Conservation (phyloP, 768 basidiomycete species). For the Russula brevipes region DNA sequence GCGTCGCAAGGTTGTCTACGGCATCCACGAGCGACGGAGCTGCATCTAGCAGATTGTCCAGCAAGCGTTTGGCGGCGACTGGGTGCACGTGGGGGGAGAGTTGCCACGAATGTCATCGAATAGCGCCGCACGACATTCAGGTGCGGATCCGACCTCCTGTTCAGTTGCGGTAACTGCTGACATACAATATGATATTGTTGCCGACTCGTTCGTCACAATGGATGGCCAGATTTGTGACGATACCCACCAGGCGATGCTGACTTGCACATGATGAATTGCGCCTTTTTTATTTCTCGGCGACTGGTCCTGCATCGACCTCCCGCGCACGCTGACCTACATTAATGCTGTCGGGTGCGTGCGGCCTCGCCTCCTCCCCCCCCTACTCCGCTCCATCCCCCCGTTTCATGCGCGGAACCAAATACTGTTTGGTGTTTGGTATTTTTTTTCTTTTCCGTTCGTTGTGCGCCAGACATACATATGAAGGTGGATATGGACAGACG, state of each 20-base stretch:
- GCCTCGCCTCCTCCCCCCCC: neutral
- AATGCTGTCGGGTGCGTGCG: conserved; percentile 44
- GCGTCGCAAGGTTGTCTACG: conserved; percentile 18
- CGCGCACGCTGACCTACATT: conserved; percentile 59
- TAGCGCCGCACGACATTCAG: conserved; percentile 2
- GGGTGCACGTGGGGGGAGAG: conserved; percentile 5
- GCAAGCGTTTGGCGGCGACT: conserved; percentile 1
- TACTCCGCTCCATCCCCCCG: too few relatives aligned
- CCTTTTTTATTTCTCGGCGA: conserved; percentile 83
- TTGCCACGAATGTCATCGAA: conserved; percentile 2
- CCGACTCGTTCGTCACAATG: neutral
- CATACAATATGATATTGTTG: too few relatives aligned
- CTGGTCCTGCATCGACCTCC: conserved; percentile 68
- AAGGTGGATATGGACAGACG: conserved; percentile 86
- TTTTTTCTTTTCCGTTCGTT: neutral
- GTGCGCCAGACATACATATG: conserved; percentile 58
- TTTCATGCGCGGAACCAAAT: too few relatives aligned
- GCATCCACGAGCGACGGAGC: conserved; percentile 19
- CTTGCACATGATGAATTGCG: conserved; percentile 80
- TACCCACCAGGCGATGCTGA: conserved; percentile 73
- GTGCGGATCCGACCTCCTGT: too few relatives aligned
- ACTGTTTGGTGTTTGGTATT: too few relatives aligned
- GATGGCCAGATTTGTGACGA: conserved; percentile 57
- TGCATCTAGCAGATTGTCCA: conserved; percentile 18
- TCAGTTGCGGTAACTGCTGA: neutral